These are phyloP conservation scores for Colletotrichum musicola DNA, from an alignment of 2,329 filamentous ascomycete genomes.

Conservation along the genomic window DNA sequence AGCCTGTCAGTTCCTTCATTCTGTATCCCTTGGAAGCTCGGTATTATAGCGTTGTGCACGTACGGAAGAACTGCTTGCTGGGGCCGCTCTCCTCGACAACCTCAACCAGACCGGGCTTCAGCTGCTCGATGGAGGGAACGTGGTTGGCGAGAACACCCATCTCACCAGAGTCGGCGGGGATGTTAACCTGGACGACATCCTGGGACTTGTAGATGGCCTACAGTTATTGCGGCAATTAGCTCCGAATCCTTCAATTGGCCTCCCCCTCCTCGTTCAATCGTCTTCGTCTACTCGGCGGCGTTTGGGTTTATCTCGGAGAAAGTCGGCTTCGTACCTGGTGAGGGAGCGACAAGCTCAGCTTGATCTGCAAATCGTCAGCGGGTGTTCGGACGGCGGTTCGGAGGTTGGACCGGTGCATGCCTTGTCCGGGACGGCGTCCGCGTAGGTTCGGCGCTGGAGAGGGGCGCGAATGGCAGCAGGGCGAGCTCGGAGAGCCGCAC, in stretches of 20 bases:
- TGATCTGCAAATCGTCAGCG: slow-evolving; percentile 73
- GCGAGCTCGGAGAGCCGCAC: slow-evolving; percentile 87
- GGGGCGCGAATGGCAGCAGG: slow-evolving; percentile 81
- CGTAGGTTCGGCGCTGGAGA: slow-evolving; percentile 90
- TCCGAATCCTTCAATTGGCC: slow-evolving; percentile 45
- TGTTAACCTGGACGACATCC: slow-evolving; percentile 94
- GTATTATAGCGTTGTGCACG: slow-evolving; percentile 54
- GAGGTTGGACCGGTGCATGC: slow-evolving; percentile 53
- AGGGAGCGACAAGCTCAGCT: slow-evolving; percentile 96
- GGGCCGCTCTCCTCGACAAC: slow-evolving; percentile 91
- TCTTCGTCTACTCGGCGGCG: slow-evolving; percentile 17
- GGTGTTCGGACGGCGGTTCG: slow-evolving; percentile 42
- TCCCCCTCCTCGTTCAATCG: slow-evolving; percentile 29
- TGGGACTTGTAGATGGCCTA: slow-evolving; percentile 79
- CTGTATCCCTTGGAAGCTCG: slow-evolving; percentile 38
- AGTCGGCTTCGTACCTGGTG: slow-evolving; percentile 83
- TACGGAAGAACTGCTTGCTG: slow-evolving; percentile 99
- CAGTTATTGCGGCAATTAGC: slow-evolving; percentile 64
- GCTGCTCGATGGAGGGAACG: slow-evolving; percentile 98
- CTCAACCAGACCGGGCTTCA: slow-evolving; percentile 96
- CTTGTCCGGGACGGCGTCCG: slow-evolving; percentile 88
- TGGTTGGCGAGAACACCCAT: slow-evolving; percentile 99
- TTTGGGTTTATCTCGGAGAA: slow-evolving; percentile 13
- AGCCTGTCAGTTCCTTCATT: slow-evolving; percentile 34
- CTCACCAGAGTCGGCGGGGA: slow-evolving; percentile 96